Evolutionary conservation across 2,329 filamentous ascomycete species (phyloP), one percentile per base, ranked within the genome.

Genomic region (Diplocarpon mali): DNA sequence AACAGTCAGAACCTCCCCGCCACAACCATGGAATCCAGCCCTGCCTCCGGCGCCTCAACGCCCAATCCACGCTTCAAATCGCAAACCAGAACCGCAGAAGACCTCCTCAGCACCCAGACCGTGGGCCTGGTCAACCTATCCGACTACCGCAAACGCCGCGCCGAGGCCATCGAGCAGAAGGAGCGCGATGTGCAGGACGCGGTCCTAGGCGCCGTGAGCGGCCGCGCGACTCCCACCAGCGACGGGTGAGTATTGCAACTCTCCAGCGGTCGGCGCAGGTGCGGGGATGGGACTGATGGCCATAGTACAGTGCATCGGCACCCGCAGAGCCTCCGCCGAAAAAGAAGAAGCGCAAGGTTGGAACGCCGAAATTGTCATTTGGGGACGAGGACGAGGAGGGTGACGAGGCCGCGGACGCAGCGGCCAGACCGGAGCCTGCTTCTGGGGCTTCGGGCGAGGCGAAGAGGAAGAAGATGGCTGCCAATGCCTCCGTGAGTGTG

Each of bases 111-210:
- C 16, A 60, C 53, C 7, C 60, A 62, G 39, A 63, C 61, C 0
- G 88, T 95, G 53, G 92, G 92, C 34, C 80, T 98, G 2, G 90
- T 96, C 42, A 78, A 85, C 46, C 80, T 95, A 35, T 87, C 85
- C 53, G 92, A 96, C 62, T 96, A 94, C 64, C 87, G 90, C 65
- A 96, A 98, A 68, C 81, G 92, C 48, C 86, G 90, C 64, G 89
- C 88, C 56, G 87, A 95, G 65, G 86, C 89, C n/a, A 70, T 95
- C 38, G 90, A 95, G 64, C 81, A 86, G 61, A 90, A 92, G 60
- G 86, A 92, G 60, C 78, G 84, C 58, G 86, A 92, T 58, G 81
- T 78, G 11, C 78, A 80, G 59, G 83, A 85, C 53, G 73, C 70
- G 34, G 69, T 74, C 10, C 65, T 66, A 2, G 62, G 65, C 3